These are phyloP conservation scores for Fusarium ambrosium DNA, from an alignment of 2,329 filamentous ascomycete species.

Conservation along the genomic window DNA sequence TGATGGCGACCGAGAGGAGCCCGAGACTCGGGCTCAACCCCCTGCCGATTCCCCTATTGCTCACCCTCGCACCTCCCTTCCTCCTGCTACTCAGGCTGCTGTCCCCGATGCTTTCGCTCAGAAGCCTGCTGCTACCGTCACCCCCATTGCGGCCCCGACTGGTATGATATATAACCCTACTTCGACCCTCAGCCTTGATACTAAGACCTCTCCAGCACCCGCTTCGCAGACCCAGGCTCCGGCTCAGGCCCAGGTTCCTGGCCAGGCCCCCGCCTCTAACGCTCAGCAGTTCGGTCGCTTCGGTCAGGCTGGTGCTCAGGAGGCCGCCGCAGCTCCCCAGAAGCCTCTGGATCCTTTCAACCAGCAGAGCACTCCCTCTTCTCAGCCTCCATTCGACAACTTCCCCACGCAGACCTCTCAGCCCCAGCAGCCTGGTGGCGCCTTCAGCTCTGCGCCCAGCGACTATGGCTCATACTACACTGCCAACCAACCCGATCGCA, in stretches of 20 bases:
- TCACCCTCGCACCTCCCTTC: slow-evolving; percentile 87
- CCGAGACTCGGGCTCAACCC: slow-evolving; percentile 93
- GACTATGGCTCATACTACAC: slow-evolving; percentile 92
- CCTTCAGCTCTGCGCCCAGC: slow-evolving; percentile 79
- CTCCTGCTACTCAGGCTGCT: slow-evolving; percentile 74
- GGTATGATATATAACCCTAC: slow-evolving; percentile 43
- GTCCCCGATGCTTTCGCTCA: slow-evolving; percentile 70
- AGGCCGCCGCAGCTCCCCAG: slow-evolving; percentile 71
- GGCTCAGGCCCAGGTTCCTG: slow-evolving; percentile 46
- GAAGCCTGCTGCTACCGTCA: slow-evolving; percentile 65
- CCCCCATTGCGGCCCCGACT: slow-evolving; percentile 53
- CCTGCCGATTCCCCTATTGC: slow-evolving; percentile 92
- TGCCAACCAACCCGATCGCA: slow-evolving; percentile 78
- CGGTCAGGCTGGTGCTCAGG: slow-evolving; percentile 72
- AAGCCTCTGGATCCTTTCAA: slow-evolving; percentile 92
- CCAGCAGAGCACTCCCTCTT: slow-evolving; percentile 72
- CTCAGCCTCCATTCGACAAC: slow-evolving; percentile 72
- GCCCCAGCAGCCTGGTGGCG: slow-evolving; percentile 71
- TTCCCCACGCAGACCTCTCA: slow-evolving; percentile 72
- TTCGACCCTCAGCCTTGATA: neutral
- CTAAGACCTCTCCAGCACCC: slow-evolving; percentile 38
- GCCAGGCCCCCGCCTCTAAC: slow-evolving; percentile 67
- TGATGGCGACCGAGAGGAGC: slow-evolving; percentile 93
- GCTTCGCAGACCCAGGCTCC: slow-evolving; percentile 58
- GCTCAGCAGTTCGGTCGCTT: slow-evolving; percentile 80